phyloP scores from a whole-genome alignment of 2,329 filamentous ascomycete genomes.

The Botryotinia narcissicola region DNA sequence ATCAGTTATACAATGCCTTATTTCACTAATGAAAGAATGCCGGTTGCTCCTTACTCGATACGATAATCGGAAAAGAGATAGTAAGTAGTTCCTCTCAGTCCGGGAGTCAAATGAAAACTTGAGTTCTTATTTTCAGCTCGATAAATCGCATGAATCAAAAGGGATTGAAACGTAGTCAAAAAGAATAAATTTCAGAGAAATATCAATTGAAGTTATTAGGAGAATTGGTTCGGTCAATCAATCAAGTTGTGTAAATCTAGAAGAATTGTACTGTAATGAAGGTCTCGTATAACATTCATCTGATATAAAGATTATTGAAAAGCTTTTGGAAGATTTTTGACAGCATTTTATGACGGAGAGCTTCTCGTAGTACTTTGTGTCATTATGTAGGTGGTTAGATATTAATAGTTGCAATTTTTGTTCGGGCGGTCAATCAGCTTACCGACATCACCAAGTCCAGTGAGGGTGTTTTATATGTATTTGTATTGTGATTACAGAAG shows the following conservation, averaged over 20 bases:
- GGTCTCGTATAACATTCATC: background rate
- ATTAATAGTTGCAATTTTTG: background rate
- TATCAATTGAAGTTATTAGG: background rate
- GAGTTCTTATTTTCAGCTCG: background rate
- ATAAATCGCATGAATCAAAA: background rate
- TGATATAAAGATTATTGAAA: background rate
- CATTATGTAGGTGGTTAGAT: background rate
- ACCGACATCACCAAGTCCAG: background rate
- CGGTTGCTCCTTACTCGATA: background rate
- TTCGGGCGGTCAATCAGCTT: background rate
- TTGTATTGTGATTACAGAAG: background rate
- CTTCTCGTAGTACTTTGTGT: background rate
- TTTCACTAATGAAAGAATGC: background rate
- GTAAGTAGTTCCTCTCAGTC: background rate
- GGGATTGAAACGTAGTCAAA: background rate
- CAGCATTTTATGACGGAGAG: background rate
- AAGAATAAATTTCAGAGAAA: background rate
- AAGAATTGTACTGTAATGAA: background rate
- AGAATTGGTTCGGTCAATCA: background rate
- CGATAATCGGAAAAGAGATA: background rate
- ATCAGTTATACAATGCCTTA: background rate
- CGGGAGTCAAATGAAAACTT: background rate
- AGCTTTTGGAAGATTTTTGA: background rate
- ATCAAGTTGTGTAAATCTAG: background rate
- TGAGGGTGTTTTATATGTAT: background rate